These are phyloP conservation scores for Giardia muris DNA, from an alignment of 208 protist species.

Conservation along the genomic window DNA sequence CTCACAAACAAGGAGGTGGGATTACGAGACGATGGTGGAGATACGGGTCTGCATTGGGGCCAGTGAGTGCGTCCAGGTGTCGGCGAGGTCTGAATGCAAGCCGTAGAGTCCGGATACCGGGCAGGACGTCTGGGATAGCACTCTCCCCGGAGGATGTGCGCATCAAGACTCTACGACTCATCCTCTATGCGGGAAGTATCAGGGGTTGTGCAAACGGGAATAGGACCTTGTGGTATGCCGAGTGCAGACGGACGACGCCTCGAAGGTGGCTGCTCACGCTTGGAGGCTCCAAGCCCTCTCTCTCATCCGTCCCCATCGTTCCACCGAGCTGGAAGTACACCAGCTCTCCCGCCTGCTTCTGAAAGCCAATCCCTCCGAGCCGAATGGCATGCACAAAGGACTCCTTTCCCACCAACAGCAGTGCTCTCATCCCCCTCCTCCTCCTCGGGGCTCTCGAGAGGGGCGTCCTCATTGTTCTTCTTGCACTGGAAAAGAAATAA, in stretches of 20 bases:
- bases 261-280: too few relatives aligned
- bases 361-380: neutral
- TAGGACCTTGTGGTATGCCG: too few relatives aligned
- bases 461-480: neutral
- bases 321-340: neutral
- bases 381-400: too few relatives aligned
- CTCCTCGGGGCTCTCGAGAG: too few relatives aligned
- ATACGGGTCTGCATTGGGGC: neutral
- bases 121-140: neutral
- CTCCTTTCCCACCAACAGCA: too few relatives aligned
- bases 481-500: too few relatives aligned
- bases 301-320: too few relatives aligned
- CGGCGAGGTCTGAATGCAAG: neutral
- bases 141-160: neutral
- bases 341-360: neutral
- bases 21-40: neutral
- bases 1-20: neutral
- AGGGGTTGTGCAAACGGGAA: neutral
- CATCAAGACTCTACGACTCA: neutral
- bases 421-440: too few relatives aligned
- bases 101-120: neutral
- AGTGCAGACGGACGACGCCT: too few relatives aligned
- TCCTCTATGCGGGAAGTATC: neutral
- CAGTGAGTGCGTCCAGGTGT: neutral
- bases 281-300: too few relatives aligned